These are phyloP conservation scores for Penicillium aurantiogriseum DNA, from an alignment of 2,329 filamentous ascomycete genomes.

Conservation along the genomic window DNA sequence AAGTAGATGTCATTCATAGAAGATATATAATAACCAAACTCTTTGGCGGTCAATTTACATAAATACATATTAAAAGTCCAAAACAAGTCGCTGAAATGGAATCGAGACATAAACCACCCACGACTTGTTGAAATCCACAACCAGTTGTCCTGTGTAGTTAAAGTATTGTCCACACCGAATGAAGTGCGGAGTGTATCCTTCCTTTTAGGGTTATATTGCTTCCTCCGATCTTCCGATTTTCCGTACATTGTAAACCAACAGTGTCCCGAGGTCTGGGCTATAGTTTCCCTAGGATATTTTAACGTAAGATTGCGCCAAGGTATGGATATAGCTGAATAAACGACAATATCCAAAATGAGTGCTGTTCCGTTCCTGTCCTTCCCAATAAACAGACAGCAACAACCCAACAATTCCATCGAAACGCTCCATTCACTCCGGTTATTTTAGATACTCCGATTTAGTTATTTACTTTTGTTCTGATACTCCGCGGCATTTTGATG, in stretches of 20 bases:
- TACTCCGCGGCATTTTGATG: not conserved
- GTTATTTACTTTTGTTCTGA: not conserved
- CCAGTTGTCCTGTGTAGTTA: not conserved
- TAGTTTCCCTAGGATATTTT: not conserved
- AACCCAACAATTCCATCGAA: not conserved
- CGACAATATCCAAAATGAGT: not conserved
- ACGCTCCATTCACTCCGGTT: not conserved
- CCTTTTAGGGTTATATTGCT: not conserved
- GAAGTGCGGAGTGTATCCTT: not conserved
- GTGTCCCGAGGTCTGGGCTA: no score
- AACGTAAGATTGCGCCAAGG: not conserved
- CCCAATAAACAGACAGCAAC: not conserved
- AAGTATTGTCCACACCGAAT: not conserved
- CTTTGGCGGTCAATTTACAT: not conserved
- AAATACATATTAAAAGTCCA: not conserved
- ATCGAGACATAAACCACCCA: not conserved
- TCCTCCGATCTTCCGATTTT: not conserved
- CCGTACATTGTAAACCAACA: not conserved
- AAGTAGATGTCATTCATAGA: not conserved
- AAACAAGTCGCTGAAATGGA: not conserved
- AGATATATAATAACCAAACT: not conserved
- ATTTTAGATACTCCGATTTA: not conserved
- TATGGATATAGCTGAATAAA: not conserved
- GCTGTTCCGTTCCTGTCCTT: not conserved
- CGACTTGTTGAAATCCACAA: not conserved